phyloP scores from a whole-genome alignment of 345 rosid species.

The Gossypium australe region DNA sequence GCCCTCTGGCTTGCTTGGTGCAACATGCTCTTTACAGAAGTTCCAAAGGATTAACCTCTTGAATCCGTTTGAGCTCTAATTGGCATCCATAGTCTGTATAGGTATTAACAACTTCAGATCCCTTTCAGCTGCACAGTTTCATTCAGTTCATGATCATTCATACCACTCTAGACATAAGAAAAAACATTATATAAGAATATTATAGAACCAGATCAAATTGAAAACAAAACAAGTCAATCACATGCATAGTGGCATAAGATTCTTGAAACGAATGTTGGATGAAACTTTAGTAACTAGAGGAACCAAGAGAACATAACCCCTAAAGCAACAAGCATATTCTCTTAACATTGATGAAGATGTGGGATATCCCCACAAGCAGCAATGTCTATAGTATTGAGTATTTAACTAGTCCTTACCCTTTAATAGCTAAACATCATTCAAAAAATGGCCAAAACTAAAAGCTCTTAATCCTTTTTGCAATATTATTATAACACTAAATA shows the following conservation, averaged over 20 bases:
- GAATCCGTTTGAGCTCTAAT: slow-evolving; percentile 30
- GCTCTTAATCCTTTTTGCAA: not conserved
- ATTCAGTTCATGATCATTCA: slow-evolving; percentile 10
- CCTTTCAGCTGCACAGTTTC: slow-evolving; percentile 7
- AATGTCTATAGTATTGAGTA: not conserved
- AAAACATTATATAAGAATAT: not conserved
- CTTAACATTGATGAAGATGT: not conserved
- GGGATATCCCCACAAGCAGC: not conserved
- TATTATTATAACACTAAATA: not conserved
- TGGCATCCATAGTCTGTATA: slow-evolving; percentile 35
- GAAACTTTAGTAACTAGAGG: not conserved
- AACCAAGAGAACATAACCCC: not conserved
- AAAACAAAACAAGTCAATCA: not conserved
- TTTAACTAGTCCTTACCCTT: not conserved
- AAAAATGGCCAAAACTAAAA: not conserved
- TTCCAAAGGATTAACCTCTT: slow-evolving; percentile 25
- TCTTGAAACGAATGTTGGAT: not conserved
- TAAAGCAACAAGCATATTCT: not conserved
- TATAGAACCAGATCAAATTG: not conserved
- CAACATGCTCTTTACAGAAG: slow-evolving; percentile 24
- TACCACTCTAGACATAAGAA: slow-evolving; percentile 12
- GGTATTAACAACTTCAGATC: slow-evolving; percentile 4
- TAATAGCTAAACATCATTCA: not conserved
- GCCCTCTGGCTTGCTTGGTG: slow-evolving; percentile 23
- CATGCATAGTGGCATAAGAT: not conserved